Base-by-base conservation (phyloP, 2,329 filamentous ascomycete species). In the Beauveria caledonica region DNA sequence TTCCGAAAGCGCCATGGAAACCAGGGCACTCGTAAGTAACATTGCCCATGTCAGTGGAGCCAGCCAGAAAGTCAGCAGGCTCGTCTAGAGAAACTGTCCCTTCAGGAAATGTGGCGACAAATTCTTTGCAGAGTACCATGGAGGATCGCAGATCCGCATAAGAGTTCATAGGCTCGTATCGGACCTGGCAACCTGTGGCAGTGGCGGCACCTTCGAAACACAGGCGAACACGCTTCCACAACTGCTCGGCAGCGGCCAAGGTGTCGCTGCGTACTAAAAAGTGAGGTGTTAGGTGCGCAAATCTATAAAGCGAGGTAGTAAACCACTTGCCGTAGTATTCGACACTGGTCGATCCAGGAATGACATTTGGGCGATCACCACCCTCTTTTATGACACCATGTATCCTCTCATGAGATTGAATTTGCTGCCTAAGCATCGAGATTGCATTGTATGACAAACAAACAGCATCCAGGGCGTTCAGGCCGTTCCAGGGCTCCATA, bases 391-490 rank as follows among this genome's bases (percentile, higher is more conserved):
- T 76, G 2, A 80, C 73, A 50, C 76, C 77, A 63, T 82, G 78
- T n/a, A 83, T 73, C 15, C 80, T 75, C 61, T 80, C 74, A 10
- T 76, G 70, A 0, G 79, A 78, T 6, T 69, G 69, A 9, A 79
- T 73, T 65, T 83, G 80, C 69, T 83, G 79, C 3, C 79, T 74
- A 29, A 81, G 66, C 60, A 79, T 72, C 15, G 75, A 71, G 48
- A 82, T 70, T 62, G 73, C 58, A 70, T 71, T 74, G 65, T 75
- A 74, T 0, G 70, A 68, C 7, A 72, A 63, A 1, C 80, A 75
- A 10, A 79, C 66, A 8, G 78, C 79, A 63, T 82, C 79, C 2
- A 81, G 72, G 0, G 79, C 79, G 63, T 82, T 82, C 54, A 76
- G 66, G 3, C 79, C 79, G 19, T 79, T 73, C 78, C 78, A 81